A percentile compares a stretch with the other conserved stretches of the same genome.
These are phyloP conservation scores for Coccomyxa sp. DNA, from an alignment of 139 green algal species.

Conservation along the genomic window DNA sequence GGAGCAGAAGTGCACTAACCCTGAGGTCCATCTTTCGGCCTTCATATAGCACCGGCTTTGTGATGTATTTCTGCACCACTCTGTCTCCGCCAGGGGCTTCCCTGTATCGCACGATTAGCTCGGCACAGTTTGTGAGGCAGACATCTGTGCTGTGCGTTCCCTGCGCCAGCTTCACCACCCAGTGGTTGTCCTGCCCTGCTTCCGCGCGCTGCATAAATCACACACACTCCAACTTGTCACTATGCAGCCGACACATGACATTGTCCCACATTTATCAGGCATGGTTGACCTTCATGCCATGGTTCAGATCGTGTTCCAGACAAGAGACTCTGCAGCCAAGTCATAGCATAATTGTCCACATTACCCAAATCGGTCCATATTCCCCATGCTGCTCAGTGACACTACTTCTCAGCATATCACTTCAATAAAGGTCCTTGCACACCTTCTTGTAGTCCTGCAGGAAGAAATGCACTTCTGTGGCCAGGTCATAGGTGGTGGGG, in stretches of 20 bases:
- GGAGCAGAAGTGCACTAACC: neutral
- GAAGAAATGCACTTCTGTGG: conserved; percentile 6
- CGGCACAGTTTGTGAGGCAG: neutral
- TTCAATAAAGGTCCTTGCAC: too few relatives aligned
- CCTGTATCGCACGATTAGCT: neutral
- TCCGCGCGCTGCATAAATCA: neutral
- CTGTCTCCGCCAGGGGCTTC: neutral
- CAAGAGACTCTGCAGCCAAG: too few relatives aligned
- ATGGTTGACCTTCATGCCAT: too few relatives aligned
- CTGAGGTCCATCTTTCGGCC: conserved; percentile 11
- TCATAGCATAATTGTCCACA: too few relatives aligned
- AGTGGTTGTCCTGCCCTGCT: neutral
- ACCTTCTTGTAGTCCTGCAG: conserved; percentile 1
- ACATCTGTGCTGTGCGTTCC: neutral
- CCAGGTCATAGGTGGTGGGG: conserved; percentile 10
- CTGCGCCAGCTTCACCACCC: conserved; percentile 14
- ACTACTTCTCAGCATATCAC: too few relatives aligned
- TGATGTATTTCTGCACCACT: neutral
- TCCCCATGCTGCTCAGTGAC: too few relatives aligned
- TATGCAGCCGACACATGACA: too few relatives aligned
- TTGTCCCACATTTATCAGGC: too few relatives aligned
- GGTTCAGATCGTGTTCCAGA: too few relatives aligned
- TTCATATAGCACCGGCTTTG: neutral
- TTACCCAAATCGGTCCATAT: too few relatives aligned
- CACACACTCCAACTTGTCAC: too few relatives aligned